These are phyloP conservation scores for Didymella keratinophila DNA, from an alignment of 2,329 filamentous ascomycete species.

Conservation along the genomic window DNA sequence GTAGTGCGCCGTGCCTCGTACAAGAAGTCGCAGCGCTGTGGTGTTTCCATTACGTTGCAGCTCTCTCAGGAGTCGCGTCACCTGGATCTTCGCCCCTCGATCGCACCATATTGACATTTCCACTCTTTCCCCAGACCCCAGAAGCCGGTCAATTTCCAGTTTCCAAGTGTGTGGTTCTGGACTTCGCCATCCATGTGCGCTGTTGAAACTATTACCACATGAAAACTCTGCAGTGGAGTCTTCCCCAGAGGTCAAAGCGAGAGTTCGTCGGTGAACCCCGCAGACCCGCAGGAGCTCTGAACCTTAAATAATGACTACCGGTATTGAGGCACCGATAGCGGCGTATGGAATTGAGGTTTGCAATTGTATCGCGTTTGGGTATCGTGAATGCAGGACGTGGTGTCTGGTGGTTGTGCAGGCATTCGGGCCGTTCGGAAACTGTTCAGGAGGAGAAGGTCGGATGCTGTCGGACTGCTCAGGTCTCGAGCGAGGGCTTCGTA, in stretches of 20 bases:
- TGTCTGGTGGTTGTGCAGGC: conserved; percentile 3
- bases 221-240: conserved; percentile 20
- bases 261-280: conserved; percentile 6
- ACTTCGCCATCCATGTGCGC: neutral
- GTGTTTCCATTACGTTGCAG: neutral
- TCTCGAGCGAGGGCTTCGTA: neutral
- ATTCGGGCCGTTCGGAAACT: conserved; percentile 2
- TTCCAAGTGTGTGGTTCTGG: conserved; percentile 10
- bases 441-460: neutral
- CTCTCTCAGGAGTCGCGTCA: neutral
- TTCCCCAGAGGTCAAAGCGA: conserved; percentile 17
- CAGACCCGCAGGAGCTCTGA: conserved; percentile 10
- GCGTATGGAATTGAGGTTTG: neutral
- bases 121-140: conserved; percentile 17
- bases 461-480: neutral
- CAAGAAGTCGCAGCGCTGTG: neutral
- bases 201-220: conserved; percentile 25
- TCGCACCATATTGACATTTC: neutral
- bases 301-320: neutral
- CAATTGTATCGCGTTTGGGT: neutral
- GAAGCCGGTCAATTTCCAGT: neutral
- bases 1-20: neutral
- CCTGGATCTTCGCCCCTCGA: neutral
- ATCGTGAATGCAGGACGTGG: neutral
- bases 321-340: conserved; percentile 7